Evolutionary conservation across 163 green algal genomes (phyloP).

Genomic region (Smithsoniella earleae): DNA sequence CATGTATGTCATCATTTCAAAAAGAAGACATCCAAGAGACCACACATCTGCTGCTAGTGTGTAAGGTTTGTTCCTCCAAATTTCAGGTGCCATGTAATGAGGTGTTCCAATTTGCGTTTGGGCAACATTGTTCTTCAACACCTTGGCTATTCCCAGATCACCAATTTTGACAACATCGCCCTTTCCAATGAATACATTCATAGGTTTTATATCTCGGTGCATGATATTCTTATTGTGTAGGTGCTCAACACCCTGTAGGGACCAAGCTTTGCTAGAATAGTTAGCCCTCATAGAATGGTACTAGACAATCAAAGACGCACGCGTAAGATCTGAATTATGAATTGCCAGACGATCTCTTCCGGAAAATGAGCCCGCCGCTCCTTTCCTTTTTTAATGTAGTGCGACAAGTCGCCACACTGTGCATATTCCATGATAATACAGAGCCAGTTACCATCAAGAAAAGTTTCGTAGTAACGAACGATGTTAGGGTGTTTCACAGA

Average conservation of each 20-base stretch:
- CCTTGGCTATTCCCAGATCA: constrained; percentile 76
- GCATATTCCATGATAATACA: constrained; percentile 84
- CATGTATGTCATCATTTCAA: constrained; percentile 75
- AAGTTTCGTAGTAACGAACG: constrained; percentile 68
- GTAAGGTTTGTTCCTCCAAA: constrained; percentile 66
- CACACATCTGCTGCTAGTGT: constrained; percentile 62
- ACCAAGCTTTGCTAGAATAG: neutral
- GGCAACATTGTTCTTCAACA: constrained; percentile 61
- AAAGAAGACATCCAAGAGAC: constrained; percentile 69
- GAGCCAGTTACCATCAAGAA: constrained; percentile 71
- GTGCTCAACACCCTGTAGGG: constrained; percentile 31
- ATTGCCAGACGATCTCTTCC: constrained; percentile 60
- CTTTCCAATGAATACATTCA: constrained; percentile 62
- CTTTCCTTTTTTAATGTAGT: constrained; percentile 55
- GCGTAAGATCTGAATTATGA: constrained; percentile 62
- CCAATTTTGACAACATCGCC: constrained; percentile 64
- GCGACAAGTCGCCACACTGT: constrained; percentile 55
- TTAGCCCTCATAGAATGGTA: too few relatives aligned
- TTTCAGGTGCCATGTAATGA: constrained; percentile 60
- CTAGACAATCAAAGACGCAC: constrained; percentile 7
- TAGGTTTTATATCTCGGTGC: constrained; percentile 67
- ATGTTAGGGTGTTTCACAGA: constrained; percentile 65
- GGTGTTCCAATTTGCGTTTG: constrained; percentile 65
- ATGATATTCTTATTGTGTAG: constrained; percentile 63
- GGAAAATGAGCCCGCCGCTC: constrained; percentile 42